These are phyloP conservation scores for Chondrus crispus DNA, from an alignment of 23 red algal species.

Conservation along the genomic window DNA sequence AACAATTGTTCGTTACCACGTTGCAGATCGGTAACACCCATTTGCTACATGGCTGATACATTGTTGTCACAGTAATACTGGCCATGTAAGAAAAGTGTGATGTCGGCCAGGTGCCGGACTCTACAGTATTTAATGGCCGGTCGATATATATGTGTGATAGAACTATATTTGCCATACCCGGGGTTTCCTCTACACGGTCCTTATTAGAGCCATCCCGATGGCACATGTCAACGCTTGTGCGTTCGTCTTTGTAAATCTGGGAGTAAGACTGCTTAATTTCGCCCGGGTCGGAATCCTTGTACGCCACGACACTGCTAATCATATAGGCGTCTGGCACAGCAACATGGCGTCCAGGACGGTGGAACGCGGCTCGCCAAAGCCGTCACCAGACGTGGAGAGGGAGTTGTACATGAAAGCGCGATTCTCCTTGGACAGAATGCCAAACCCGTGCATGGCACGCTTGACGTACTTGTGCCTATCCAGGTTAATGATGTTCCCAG, in stretches of 20 bases:
- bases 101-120: too few species aligned
- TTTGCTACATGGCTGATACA: too few species aligned
- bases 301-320: slow-evolving; percentile 76
- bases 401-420: slow-evolving; percentile 82
- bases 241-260: slow-evolving; percentile 87
- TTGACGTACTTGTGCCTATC: slow-evolving; percentile 99
- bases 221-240: slow-evolving; percentile 90
- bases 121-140: too few species aligned
- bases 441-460: slow-evolving; percentile 84
- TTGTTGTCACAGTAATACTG: too few species aligned
- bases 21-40: too few species aligned
- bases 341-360: slow-evolving; percentile 93
- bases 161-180: too few species aligned
- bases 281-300: slow-evolving; percentile 78
- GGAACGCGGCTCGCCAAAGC: slow-evolving; percentile 83
- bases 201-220: slow-evolving; percentile 98
- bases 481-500: slow-evolving; percentile 96
- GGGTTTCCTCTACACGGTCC: slow-evolving; percentile 68
- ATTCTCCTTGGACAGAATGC: slow-evolving; percentile 70
- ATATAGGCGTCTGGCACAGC: slow-evolving; percentile 95
- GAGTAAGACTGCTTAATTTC: slow-evolving; percentile 58
- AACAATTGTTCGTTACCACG: too few species aligned
- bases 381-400: slow-evolving; percentile 45
- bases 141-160: too few species aligned
- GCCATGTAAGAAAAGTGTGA: too few species aligned